A percentile compares a stretch with the other conserved stretches of the same genome.
Conservation (phyloP, 164 flowering plant species). For the Dillenia turbinata region DNA sequence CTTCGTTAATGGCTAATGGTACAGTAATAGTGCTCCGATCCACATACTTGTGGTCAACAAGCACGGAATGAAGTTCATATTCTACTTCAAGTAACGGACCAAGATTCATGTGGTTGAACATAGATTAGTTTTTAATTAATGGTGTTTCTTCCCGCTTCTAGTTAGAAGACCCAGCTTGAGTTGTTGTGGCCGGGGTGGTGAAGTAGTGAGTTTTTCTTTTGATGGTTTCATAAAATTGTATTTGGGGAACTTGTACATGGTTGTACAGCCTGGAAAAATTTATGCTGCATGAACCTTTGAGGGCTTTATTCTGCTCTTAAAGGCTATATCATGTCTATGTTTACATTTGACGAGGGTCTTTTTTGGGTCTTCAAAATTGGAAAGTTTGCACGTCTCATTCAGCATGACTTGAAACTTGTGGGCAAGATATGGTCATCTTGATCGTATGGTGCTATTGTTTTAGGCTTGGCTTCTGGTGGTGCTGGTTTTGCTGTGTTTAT, state of each 20-base stretch:
- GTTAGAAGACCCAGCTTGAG: conserved; percentile 15
- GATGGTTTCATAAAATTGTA: conserved; percentile 27
- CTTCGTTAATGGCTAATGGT: conserved; percentile 10
- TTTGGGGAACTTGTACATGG: conserved; percentile 33
- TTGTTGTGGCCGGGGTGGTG: conserved; percentile 21
- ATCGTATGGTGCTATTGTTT: too few relatives aligned
- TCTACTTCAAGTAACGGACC: background rate
- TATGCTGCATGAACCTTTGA: background rate
- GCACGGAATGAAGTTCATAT: background rate
- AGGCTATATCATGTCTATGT: background rate
- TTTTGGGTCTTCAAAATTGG: background rate
- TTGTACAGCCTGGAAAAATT: conserved; percentile 27
- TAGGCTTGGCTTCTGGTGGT: too few relatives aligned
- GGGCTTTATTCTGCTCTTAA: background rate
- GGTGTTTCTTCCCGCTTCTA: conserved; percentile 15
- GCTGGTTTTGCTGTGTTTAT: too few relatives aligned
- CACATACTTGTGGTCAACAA: background rate
- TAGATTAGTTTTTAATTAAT: conserved; percentile 2
- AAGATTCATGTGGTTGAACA: conserved; percentile 3
- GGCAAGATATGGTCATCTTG: too few relatives aligned
- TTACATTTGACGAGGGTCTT: background rate
- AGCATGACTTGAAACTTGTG: too few relatives aligned
- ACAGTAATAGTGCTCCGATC: background rate
- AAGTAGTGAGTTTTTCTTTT: conserved; percentile 21
- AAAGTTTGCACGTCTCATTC: background rate